These are phyloP conservation scores for Fusarium avenaceum DNA, from an alignment of 2,329 filamentous ascomycete species.

Conservation along the genomic window DNA sequence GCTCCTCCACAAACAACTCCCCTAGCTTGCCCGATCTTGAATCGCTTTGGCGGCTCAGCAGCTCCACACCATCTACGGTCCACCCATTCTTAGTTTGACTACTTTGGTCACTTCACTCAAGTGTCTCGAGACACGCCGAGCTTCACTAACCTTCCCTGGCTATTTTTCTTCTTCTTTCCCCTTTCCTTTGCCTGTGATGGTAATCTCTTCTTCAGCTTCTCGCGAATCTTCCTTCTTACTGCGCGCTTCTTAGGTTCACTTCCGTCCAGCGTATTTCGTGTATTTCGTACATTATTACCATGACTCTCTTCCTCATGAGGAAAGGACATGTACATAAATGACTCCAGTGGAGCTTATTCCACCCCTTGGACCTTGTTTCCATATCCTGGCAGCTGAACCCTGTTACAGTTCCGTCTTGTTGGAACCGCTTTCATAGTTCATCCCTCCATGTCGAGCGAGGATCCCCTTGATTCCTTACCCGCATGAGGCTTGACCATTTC, in stretches of 20 bases:
- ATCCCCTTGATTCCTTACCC: conserved; percentile 35
- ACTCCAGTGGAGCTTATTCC: conserved; percentile 36
- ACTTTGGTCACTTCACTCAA: conserved; percentile 18
- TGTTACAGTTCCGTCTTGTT: conserved; percentile 43
- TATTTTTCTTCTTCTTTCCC: background rate
- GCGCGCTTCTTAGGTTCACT: background rate
- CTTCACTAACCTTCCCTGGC: conserved; percentile 15
- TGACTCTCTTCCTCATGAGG: conserved; percentile 8
- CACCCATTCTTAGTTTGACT: conserved; percentile 13
- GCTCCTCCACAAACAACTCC: conserved; percentile 36
- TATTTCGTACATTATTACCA: conserved; percentile 3
- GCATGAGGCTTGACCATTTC: conserved; percentile 41
- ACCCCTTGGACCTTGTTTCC: conserved; percentile 26
- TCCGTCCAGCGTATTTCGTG: conserved; percentile 3
- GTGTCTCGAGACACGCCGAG: conserved; percentile 33
- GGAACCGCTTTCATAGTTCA: conserved; percentile 38
- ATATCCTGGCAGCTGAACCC: conserved; percentile 38
- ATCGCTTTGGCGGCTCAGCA: conserved; percentile 24
- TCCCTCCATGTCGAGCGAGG: conserved; percentile 40
- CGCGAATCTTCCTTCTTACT: background rate
- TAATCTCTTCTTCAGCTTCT: conserved; percentile 8
- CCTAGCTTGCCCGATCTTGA: conserved; percentile 36
- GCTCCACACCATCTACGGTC: conserved; percentile 37
- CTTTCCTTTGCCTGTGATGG: conserved; percentile 27
- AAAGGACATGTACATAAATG: conserved; percentile 32